Evolutionary conservation across 2,329 filamentous ascomycete species (phyloP).

Genomic region (Cladosporium austrohemisphaericum): DNA sequence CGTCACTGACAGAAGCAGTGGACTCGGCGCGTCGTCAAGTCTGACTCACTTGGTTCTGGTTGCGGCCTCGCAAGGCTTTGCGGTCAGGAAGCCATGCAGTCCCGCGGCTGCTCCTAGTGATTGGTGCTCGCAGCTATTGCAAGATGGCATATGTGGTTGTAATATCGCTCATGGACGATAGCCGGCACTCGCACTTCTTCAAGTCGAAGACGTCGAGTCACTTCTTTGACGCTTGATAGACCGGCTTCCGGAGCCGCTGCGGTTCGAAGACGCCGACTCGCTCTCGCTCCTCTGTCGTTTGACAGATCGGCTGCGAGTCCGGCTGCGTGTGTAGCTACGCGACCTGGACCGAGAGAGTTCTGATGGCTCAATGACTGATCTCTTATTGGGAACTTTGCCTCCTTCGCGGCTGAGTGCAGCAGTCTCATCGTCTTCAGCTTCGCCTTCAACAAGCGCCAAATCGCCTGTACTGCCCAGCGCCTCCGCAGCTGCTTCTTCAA

Average conservation of each 20-base stretch:
- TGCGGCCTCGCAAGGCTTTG: too few relatives aligned
- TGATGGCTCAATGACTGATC: background rate
- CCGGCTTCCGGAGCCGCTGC: conserved; percentile 3
- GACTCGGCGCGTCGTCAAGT: too few relatives aligned
- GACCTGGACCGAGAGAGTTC: background rate
- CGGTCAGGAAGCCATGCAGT: too few relatives aligned
- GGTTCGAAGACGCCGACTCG: too few relatives aligned
- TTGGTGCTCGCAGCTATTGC: too few relatives aligned
- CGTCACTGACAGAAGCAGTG: too few relatives aligned
- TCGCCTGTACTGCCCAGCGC: conserved; percentile 63
- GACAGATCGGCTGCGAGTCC: conserved; percentile 7
- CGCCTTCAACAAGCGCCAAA: conserved; percentile 64
- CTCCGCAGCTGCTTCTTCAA: conserved; percentile 66
- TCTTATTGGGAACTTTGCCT: background rate
- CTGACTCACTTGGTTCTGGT: too few relatives aligned
- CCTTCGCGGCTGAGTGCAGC: background rate
- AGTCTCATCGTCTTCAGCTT: background rate
- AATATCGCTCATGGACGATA: background rate
- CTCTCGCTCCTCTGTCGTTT: background rate
- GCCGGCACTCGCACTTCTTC: background rate
- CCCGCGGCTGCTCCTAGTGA: too few relatives aligned
- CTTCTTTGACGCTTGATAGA: conserved; percentile 7
- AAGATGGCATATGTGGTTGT: too few relatives aligned
- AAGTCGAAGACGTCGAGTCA: background rate
- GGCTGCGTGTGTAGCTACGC: too few relatives aligned